Evolutionary conservation across 78 protist genomes (phyloP).

Genomic region (Dictyostelium intermedium): DNA sequence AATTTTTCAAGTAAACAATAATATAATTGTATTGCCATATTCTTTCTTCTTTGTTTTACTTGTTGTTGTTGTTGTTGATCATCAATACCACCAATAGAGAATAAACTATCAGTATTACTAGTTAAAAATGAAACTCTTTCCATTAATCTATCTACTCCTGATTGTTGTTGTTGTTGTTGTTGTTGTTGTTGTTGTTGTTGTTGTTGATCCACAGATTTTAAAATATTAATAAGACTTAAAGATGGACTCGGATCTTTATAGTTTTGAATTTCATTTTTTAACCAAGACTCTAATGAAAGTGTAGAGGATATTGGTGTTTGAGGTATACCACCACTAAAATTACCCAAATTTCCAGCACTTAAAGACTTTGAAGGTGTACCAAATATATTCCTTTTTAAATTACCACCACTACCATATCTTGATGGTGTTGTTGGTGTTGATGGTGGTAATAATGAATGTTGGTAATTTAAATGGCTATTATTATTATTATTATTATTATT

Average conservation of each 20-base stretch:
- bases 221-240: background rate
- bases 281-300: constrained; percentile 37
- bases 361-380: background rate
- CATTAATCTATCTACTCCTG: background rate
- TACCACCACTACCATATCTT: background rate
- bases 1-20: background rate
- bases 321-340: background rate
- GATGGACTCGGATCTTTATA: background rate
- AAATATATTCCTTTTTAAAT: background rate
- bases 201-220: background rate
- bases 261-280: background rate
- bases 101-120: background rate
- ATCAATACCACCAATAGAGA: background rate
- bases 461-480: background rate
- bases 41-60: constrained; percentile 18
- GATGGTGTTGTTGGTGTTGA: background rate
- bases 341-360: background rate
- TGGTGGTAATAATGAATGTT: background rate
- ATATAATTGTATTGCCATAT: constrained; percentile 25
- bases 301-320: constrained; percentile 50
- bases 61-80: background rate
- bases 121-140: constrained; percentile 1
- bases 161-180: background rate
- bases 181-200: background rate
- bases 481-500: constrained; percentile 8